Evolutionary conservation across 345 rosid species (phyloP), one percentile per base, ranked within the genome.

Genomic region (Dipteronia dyeriana): DNA sequence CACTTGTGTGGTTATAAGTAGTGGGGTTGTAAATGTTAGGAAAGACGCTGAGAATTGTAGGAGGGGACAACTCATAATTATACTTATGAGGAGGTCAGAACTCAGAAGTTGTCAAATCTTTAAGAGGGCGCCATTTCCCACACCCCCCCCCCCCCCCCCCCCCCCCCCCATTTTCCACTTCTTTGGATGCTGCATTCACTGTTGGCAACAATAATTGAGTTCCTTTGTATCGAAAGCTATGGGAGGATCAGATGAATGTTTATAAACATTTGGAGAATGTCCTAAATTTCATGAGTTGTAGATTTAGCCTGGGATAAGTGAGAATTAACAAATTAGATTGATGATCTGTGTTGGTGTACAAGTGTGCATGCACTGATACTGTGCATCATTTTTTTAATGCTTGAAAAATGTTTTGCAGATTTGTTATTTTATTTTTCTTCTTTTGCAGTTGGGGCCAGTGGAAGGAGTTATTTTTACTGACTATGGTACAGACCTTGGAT

Each of bases 401-500:
- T 11, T 4, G 19, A 51, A 47, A 31, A 11, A 4, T 49, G 22
- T 65, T 14, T 23, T 43, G 68, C 59, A 23, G 57, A 43, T 16
- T 14, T 6, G 9, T 22, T 57, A 47, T 47, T 14, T 66, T 2
- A 64, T 67, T 9, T 67, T 38, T 64, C 61, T 34, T 20, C 31
- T 51, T 76, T 78, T 79, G 84, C 89, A 96, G 99, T 75, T 89
- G 78, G 98, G 98, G 66, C 94, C 97, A 0, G 90, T 92, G 19
- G 94, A 87, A 84, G 98, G 98, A 14, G 99, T 91, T 64, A 20
- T 94, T 47, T 96, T 96, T 83, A 81, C 89, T 19, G 98, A 96
- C 84, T 91, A 89, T 79, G 99, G 99, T 77, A 90, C 91, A 76
- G 99, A 94, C 85, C 84, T 96, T 38, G 95, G 90, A 79, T 96